Evolutionary conservation across 768 basidiomycete genomes (phyloP).

Genomic region (Agrocybe pediades): DNA sequence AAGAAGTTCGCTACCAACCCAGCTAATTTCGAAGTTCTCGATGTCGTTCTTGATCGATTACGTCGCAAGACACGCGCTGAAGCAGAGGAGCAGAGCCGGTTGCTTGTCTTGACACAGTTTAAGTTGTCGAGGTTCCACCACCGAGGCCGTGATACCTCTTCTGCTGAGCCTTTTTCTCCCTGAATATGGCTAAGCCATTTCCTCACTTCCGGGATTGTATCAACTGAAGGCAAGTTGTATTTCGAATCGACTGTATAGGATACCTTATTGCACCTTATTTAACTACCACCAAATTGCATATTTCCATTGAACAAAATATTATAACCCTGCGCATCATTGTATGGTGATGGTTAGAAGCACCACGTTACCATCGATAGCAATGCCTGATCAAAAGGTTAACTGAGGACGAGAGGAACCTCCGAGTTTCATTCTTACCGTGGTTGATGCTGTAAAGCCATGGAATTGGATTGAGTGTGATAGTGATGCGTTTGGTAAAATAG

Average conservation of each 20-base stretch:
- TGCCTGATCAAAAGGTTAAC: slow-evolving; percentile 35
- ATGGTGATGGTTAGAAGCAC: slow-evolving; percentile 56
- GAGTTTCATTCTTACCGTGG: slow-evolving; percentile 27
- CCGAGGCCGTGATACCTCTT: not conserved
- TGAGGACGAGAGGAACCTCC: not conserved
- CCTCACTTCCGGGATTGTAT: not conserved
- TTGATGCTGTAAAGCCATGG: slow-evolving; percentile 23
- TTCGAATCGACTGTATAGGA: not conserved
- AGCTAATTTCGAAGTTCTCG: slow-evolving; percentile 78
- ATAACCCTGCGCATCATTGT: slow-evolving; percentile 8
- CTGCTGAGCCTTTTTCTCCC: slow-evolving; percentile 7
- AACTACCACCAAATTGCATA: not conserved
- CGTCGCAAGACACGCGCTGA: slow-evolving; percentile 42
- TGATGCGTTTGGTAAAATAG: not conserved
- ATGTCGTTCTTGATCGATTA: slow-evolving; percentile 70
- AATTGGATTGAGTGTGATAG: not conserved
- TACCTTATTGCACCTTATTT: not conserved
- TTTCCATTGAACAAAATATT: not conserved
- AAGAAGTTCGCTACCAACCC: slow-evolving; percentile 79
- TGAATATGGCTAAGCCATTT: not conserved
- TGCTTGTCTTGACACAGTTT: slow-evolving; percentile 1
- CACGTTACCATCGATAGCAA: slow-evolving; percentile 60
- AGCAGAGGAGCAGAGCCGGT: slow-evolving; percentile 18
- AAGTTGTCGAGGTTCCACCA: not conserved
- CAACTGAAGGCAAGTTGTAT: not conserved